Conservation (phyloP, 768 basidiomycete species). For the Pleurotus platypus region DNA sequence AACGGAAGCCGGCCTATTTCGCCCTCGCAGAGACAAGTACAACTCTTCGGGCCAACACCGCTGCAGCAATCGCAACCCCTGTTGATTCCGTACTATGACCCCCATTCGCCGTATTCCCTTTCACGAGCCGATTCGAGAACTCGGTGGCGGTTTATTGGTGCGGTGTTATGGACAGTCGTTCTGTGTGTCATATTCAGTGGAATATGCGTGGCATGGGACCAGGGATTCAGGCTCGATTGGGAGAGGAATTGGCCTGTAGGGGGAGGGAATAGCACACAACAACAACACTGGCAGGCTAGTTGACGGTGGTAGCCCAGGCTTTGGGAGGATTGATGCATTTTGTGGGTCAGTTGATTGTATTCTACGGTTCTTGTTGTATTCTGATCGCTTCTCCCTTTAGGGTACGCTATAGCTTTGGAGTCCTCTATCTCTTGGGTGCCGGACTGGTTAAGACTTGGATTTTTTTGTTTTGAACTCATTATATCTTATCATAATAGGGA, state of each 20-base stretch:
- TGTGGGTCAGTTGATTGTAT: no score
- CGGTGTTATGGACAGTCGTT: conserved; percentile 24
- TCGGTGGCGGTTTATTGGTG: conserved; percentile 31
- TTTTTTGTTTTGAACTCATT: no score
- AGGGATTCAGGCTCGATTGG: conserved; percentile 15
- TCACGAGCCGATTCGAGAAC: conserved; percentile 31
- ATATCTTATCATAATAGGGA: no score
- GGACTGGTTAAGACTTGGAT: no score
- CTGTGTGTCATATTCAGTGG: conserved; percentile 24
- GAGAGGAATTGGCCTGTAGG: conserved; percentile 4
- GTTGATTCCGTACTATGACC: conserved; percentile 36
- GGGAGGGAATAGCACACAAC: neutral
- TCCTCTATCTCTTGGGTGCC: no score
- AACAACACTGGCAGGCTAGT: neutral
- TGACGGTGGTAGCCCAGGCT: no score
- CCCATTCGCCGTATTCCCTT: conserved; percentile 24
- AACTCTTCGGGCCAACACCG: conserved; percentile 35
- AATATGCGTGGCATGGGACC: neutral
- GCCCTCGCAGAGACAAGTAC: neutral
- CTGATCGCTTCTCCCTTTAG: no score
- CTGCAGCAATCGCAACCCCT: conserved; percentile 28
- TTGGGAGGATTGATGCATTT: no score
- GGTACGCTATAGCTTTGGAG: no score
- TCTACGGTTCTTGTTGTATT: no score
- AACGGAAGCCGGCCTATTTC: neutral